Conservation (phyloP, 495 filamentous ascomycete species). For the Aspergillus cristatus region DNA sequence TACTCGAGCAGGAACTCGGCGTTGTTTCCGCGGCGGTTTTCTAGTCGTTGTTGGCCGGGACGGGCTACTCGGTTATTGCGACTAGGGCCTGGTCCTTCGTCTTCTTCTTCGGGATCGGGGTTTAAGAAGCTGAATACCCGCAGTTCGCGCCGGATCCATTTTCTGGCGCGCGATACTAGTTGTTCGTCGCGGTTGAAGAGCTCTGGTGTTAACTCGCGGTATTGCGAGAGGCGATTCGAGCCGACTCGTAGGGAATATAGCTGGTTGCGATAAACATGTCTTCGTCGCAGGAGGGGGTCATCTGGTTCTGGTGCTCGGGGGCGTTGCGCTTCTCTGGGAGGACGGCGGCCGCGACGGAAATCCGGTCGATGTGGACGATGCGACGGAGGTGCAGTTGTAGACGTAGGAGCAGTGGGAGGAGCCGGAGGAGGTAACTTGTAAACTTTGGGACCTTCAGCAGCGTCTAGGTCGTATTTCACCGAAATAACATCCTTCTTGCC, state of each 20-base stretch:
- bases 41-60: constrained; percentile 26
- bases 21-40: constrained; percentile 55
- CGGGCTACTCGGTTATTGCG: constrained; percentile 14
- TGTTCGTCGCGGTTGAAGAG: constrained; percentile 54
- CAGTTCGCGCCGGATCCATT: constrained; percentile 82
- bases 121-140: constrained; percentile 75
- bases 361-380: constrained; percentile 1
- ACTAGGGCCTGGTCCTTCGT: neutral
- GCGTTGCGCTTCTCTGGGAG: constrained; percentile 15
- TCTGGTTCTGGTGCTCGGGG: constrained; percentile 27
- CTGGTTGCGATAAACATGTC: constrained; percentile 64
- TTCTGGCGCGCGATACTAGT: constrained; percentile 71
- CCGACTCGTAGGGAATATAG: constrained; percentile 82
- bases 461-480: constrained; percentile 57
- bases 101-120: constrained; percentile 20
- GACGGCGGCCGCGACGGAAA: constrained; percentile 12
- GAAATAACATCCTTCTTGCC: constrained; percentile 55
- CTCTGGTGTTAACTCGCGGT: constrained; percentile 63
- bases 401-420: constrained; percentile 2
- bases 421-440: constrained; percentile 34
- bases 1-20: constrained; percentile 88
- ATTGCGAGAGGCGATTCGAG: constrained; percentile 69
- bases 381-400: constrained; percentile 1
- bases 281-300: constrained; percentile 56
- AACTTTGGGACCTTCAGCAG: constrained; percentile 43